Conservation (phyloP, 345 rosid genomes). For the Populus davidiana region DNA sequence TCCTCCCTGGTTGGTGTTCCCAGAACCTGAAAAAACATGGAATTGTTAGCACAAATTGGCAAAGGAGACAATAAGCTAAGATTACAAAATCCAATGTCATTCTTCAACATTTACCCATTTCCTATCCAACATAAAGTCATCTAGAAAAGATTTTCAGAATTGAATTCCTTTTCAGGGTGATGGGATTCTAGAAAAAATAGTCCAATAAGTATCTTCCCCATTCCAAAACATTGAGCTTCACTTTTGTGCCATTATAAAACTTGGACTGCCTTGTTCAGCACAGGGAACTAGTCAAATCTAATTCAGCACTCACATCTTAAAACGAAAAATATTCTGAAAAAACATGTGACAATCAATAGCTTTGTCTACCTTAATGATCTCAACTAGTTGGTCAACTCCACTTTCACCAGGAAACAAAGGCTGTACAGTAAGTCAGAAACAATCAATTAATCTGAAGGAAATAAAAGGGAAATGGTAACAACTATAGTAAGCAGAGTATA, state of each 20-base stretch:
- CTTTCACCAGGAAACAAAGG: slow-evolving; percentile 98
- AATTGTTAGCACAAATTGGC: background rate
- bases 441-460: background rate
- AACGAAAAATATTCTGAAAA: background rate
- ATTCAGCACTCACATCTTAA: background rate
- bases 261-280: background rate
- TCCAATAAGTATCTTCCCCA: background rate
- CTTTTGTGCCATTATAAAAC: background rate
- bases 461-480: slow-evolving; percentile 3
- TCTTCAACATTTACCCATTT: slow-evolving; percentile 1
- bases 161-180: background rate
- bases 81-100: background rate
- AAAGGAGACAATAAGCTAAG: background rate
- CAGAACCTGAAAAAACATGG: slow-evolving; percentile 47
- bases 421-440: slow-evolving; percentile 35
- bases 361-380: slow-evolving; percentile 81
- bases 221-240: background rate
- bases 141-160: background rate
- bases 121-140: background rate
- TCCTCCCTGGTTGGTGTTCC: slow-evolving; percentile 98
- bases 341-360: background rate
- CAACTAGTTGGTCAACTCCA: slow-evolving; percentile 94
- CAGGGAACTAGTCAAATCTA: background rate
- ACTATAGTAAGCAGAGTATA: background rate
- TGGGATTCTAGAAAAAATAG: background rate